Base-by-base conservation (phyloP, 306 rosid species). In the Lupinus albus region DNA sequence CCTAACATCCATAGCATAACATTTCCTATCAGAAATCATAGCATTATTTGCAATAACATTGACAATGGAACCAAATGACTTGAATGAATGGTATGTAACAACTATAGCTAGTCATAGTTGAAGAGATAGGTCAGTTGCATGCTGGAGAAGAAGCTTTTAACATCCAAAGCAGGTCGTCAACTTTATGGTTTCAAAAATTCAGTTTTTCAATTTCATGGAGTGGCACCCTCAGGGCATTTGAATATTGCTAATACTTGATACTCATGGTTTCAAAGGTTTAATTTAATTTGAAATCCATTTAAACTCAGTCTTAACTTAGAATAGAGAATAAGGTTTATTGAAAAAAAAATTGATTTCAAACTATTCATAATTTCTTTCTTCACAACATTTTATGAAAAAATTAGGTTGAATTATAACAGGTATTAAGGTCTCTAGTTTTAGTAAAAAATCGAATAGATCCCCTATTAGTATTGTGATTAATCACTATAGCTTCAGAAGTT, bases 1-100 rank as follows among this genome's bases (percentile, higher is more conserved):
- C 91, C 96, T 90, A 71, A 39, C 57, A 77, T 51, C 49, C 78
- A 67, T 30, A 33, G 66, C 38, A 71, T 47, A 74, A 58, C 50
- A 47, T 48, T 50, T 66, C 68, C 70, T 35, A 53, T 76, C 62
- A 76, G 75, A 76, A 67, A 61, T 13, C 20, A 67, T 47, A 66
- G 42, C 46, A 67, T 46, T 51, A 57, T 21, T 42, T 33, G 35
- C 47, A 73, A 63, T 52, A 70, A 49, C 50, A 57, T 47, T 6
- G 53, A 42, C 35, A 56, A 47, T 42, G 49, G 65, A 72, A 52
- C 6, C 13, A 56, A 48, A 64, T 54, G 49, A 62, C 42, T 48
- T 28, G 15, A 38, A 68, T 63, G 52, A 49, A 58, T 56, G 46
- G 55, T 12, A 35, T 5, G 35, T 45, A 20, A 65, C 62, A 32